phyloP scores from a whole-genome alignment of 768 basidiomycete species.

The Lepiota venenata region DNA sequence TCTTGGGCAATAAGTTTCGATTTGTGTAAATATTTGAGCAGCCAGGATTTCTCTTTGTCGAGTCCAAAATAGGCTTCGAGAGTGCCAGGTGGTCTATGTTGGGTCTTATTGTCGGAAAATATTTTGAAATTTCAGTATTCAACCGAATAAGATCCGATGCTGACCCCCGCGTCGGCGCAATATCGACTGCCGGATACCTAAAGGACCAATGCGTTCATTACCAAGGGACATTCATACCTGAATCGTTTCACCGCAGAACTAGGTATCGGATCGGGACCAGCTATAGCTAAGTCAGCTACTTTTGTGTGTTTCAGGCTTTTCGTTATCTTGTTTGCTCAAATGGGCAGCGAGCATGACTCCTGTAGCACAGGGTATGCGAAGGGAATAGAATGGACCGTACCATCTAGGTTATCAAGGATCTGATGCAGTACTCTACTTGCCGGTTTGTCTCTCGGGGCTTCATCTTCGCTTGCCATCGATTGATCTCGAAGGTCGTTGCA shows the following conservation, averaged over 20 bases:
- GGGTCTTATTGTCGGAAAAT: constrained; percentile 23
- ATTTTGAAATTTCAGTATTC: background rate
- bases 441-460: no score
- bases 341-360: no score
- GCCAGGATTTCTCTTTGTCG: constrained; percentile 30
- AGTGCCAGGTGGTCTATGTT: constrained; percentile 43
- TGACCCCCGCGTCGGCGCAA: constrained; percentile 13
- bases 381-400: no score
- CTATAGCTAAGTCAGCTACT: background rate
- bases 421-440: no score
- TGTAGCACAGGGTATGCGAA: no score
- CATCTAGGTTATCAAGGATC: no score
- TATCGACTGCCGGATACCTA: constrained; percentile 19
- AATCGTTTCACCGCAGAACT: no score
- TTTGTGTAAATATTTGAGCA: constrained; percentile 35
- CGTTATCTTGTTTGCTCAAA: background rate
- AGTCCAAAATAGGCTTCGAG: constrained; percentile 28
- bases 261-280: no score
- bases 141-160: background rate
- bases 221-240: no score
- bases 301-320: background rate
- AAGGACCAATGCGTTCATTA: background rate
- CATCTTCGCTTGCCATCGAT: no score
- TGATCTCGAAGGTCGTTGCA: no score
- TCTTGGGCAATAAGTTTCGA: constrained; percentile 18